phyloP scores from a whole-genome alignment of 805 yeast species.

The Candida coleopterorum region DNA sequence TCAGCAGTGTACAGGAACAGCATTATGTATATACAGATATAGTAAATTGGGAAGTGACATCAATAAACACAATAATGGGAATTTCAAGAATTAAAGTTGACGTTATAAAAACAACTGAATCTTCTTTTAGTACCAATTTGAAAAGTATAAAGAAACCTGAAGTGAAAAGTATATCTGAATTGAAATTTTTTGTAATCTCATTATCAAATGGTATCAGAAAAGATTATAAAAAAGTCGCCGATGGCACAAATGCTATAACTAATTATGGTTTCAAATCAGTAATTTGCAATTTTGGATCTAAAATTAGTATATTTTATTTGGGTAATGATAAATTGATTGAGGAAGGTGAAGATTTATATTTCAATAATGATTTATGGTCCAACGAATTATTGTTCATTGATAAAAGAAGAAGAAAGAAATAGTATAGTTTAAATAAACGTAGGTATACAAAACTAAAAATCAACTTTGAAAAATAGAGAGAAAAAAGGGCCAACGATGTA shows the following conservation, averaged over 20 bases:
- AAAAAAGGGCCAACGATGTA: too few species aligned
- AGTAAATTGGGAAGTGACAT: conserved; percentile 79
- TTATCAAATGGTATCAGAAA: neutral
- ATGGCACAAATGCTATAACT: conserved; percentile 46
- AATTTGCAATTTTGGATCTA: conserved; percentile 69
- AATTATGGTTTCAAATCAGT: conserved; percentile 77
- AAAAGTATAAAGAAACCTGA: neutral
- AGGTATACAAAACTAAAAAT: too few species aligned
- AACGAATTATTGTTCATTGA: conserved; percentile 48
- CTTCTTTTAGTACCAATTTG: conserved; percentile 1
- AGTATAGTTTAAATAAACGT: too few species aligned
- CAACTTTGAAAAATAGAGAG: too few species aligned
- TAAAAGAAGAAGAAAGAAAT: conserved; percentile 33
- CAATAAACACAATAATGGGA: conserved; percentile 73
- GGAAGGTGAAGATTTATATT: conserved; percentile 40
- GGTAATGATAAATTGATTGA: conserved; percentile 73
- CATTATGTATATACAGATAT: conserved; percentile 62
- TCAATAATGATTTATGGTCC: conserved; percentile 25
- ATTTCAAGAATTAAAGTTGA: conserved; percentile 9
- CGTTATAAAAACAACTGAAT: conserved; percentile 4
- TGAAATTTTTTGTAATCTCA: conserved; percentile 1
- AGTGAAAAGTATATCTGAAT: neutral
- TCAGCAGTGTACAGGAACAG: conserved; percentile 67
- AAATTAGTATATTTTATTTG: conserved; percentile 65
- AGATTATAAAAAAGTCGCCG: neutral